Conservation (phyloP, 2,329 filamentous ascomycete species). For the Clathrospora elynae region DNA sequence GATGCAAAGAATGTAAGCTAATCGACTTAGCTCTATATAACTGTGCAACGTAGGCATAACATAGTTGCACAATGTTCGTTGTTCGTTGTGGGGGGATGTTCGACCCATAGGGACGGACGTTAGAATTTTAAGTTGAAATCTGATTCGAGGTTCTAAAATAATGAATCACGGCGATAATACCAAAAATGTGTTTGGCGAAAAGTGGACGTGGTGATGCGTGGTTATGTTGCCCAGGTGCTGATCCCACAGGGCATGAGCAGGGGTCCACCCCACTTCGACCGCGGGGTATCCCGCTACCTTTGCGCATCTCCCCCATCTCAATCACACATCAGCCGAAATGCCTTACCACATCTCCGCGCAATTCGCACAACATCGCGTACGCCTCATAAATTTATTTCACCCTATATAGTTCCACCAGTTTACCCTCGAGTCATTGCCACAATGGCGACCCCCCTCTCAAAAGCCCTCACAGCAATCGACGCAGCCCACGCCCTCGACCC, state of each 20-base stretch:
- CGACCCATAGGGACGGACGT: no score
- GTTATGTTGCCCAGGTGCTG: no score
- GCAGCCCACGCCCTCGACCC: slow-evolving; percentile 72
- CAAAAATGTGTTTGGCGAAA: no score
- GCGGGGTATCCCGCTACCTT: slow-evolving; percentile 25
- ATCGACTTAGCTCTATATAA: not conserved
- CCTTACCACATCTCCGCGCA: slow-evolving; percentile 6
- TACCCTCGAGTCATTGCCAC: not conserved
- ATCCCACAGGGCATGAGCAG: not conserved
- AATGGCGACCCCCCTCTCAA: slow-evolving; percentile 37
- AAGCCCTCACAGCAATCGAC: slow-evolving; percentile 72
- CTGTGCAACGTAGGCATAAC: not conserved
- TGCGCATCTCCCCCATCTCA: slow-evolving; percentile 7
- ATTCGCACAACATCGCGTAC: not conserved
- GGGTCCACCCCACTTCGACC: slow-evolving; percentile 17
- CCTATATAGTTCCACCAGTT: not conserved
- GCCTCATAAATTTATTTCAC: not conserved
- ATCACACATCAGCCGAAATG: slow-evolving; percentile 21
- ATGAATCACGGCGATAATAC: no score
- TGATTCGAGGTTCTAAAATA: no score
- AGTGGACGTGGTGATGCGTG: no score
- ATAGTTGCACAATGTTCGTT: not conserved
- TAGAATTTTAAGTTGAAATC: no score
- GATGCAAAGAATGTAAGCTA: not conserved
- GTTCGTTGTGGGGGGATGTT: slow-evolving; percentile 2